Conservation (phyloP, 2,329 filamentous ascomycete species). For the Xylaria sp. region DNA sequence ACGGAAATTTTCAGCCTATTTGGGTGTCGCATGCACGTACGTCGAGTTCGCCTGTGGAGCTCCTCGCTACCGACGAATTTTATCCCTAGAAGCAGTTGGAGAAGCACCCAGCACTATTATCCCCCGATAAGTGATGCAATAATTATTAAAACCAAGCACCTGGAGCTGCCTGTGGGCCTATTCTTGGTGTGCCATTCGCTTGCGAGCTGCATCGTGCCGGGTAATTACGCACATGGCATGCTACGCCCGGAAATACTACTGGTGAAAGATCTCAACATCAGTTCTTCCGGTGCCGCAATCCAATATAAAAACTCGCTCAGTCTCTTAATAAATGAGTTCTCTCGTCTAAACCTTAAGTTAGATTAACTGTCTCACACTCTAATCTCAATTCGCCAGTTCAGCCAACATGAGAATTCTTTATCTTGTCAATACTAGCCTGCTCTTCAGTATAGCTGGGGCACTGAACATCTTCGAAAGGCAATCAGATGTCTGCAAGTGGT, state of each 20-base stretch:
- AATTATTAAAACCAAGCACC: slow-evolving; percentile 10
- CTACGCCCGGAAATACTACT: neutral
- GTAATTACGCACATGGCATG: slow-evolving; percentile 11
- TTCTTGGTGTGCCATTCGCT: neutral
- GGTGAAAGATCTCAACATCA: neutral
- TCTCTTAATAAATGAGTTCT: neutral
- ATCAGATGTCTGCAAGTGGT: slow-evolving; percentile 21
- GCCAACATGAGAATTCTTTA: slow-evolving; percentile 7
- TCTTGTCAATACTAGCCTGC: neutral
- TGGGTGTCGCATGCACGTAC: neutral
- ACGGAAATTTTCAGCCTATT: slow-evolving; percentile 19
- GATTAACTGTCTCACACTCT: neutral
- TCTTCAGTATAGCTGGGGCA: neutral
- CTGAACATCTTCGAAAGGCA: slow-evolving; percentile 25
- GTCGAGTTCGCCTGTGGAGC: neutral
- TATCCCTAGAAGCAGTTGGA: neutral
- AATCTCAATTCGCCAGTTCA: neutral
- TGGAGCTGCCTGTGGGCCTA: neutral
- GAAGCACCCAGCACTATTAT: neutral
- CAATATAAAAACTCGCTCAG: neutral
- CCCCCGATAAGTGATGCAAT: slow-evolving; percentile 3
- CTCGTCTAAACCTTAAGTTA: neutral
- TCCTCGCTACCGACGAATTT: slow-evolving; percentile 10
- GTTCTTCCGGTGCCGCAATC: neutral
- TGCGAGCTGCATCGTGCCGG: slow-evolving; percentile 10